These are phyloP conservation scores for Penicillium daleae DNA, from an alignment of 495 filamentous ascomycete genomes.

Conservation along the genomic window DNA sequence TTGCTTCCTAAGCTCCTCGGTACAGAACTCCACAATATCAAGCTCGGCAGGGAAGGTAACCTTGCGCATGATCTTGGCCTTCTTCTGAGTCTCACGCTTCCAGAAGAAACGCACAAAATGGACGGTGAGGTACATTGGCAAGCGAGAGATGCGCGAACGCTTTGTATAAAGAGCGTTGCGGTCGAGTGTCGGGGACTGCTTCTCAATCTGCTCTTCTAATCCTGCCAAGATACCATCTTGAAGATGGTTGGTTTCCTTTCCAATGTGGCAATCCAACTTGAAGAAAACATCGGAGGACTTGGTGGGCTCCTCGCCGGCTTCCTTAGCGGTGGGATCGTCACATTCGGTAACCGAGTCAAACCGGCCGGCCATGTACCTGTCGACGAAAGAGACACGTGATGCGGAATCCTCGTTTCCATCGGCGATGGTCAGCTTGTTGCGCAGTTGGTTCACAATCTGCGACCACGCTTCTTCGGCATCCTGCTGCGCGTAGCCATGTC, in stretches of 20 bases:
- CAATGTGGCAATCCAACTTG: conserved; percentile 96
- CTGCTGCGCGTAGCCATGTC: conserved; percentile 88
- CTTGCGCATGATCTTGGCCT: conserved; percentile 99
- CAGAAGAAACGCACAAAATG: conserved; percentile 99
- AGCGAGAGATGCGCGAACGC: conserved; percentile 79
- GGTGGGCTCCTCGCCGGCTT: conserved; percentile 72
- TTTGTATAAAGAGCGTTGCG: conserved; percentile 86
- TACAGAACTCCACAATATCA: conserved; percentile 93
- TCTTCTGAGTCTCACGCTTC: conserved; percentile 92
- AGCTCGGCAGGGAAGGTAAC: conserved; percentile 93
- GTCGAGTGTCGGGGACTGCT: conserved; percentile 76
- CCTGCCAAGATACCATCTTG: conserved; percentile 82
- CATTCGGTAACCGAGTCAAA: conserved; percentile 79
- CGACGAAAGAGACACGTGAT: conserved; percentile 72
- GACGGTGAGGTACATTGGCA: conserved; percentile 94
- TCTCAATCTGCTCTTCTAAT: conserved; percentile 87
- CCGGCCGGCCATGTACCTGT: conserved; percentile 84
- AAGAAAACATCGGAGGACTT: conserved; percentile 74
- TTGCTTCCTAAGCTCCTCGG: conserved; percentile 79
- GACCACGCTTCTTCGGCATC: conserved; percentile 99
- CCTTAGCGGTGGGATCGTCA: conserved; percentile 76
- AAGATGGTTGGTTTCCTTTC: conserved; percentile 80
- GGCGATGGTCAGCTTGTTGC: conserved; percentile 74
- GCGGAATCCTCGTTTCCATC: conserved; percentile 50
- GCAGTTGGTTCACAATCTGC: conserved; percentile 87